These are phyloP conservation scores for Dryadomyces quercivorus DNA, from an alignment of 2,329 filamentous ascomycete species.

Conservation along the genomic window DNA sequence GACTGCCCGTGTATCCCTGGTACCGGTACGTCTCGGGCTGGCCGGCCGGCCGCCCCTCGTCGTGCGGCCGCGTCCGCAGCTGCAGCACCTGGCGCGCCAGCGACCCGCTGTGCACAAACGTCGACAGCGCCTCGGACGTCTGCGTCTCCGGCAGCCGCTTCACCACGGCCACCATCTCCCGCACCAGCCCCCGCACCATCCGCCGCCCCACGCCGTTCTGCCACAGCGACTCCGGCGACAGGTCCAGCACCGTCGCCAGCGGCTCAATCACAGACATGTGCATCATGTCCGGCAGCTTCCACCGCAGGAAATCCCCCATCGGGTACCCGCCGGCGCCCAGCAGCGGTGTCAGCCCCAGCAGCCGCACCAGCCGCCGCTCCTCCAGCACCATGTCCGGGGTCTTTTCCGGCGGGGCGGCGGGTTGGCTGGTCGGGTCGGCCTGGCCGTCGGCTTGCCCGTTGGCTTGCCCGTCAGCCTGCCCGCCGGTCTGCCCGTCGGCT, in stretches of 20 bases:
- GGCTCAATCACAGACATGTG: slow-evolving; percentile 70
- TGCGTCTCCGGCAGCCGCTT: slow-evolving; percentile 61
- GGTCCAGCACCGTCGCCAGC: slow-evolving; percentile 66
- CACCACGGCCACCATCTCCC: slow-evolving; percentile 64
- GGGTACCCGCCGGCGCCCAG: slow-evolving; percentile 48
- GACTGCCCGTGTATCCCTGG: background rate
- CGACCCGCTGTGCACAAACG: slow-evolving; percentile 44
- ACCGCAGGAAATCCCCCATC: slow-evolving; percentile 50
- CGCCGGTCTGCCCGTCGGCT: too few relatives aligned
- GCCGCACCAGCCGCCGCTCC: slow-evolving; percentile 44
- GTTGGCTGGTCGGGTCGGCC: background rate
- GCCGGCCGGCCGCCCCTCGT: background rate
- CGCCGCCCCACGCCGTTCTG: slow-evolving; percentile 53
- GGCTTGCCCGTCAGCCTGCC: background rate
- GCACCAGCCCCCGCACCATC: slow-evolving; percentile 58
- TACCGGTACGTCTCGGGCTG: background rate
- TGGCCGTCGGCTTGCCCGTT: background rate
- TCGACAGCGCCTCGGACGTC: slow-evolving; percentile 41
- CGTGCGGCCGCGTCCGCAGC: background rate
- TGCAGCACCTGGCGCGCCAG: slow-evolving; percentile 40
- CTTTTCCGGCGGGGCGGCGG: too few relatives aligned
- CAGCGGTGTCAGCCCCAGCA: slow-evolving; percentile 48
- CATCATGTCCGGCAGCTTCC: slow-evolving; percentile 69
- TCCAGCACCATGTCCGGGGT: slow-evolving; percentile 12
- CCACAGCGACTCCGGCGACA: slow-evolving; percentile 58